Base-by-base conservation (phyloP, 306 rosid species). In the Leucaena leucocephala region DNA sequence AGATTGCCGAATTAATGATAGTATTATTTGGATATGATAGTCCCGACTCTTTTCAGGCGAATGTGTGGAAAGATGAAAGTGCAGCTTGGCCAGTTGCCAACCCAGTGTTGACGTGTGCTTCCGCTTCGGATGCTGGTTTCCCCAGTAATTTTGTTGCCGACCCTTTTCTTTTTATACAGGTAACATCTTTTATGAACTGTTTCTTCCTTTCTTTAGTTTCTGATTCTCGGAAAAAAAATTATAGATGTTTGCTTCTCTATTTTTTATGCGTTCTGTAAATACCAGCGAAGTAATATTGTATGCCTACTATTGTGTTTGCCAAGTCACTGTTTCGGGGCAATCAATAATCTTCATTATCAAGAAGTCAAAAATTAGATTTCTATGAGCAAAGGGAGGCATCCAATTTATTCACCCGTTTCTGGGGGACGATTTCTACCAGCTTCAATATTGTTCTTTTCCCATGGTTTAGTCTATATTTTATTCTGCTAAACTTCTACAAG, bases 61-160 rank as follows among this genome's bases (percentile, higher is more conserved):
- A 93, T 86, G 82, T 84, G n/a, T 88, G 98, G 82, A 89, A 80
- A 38, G 87, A 93, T 65, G 90, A 87, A 34, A 84, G 86, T 82
- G 92, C 89, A 3, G 94, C 99, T 61, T 96, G 99, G 99, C 99
- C 99, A 0, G 98, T 96, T 58, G 96, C 99, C 7, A 96, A 96
- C 80, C 99, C 99, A 52, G 96, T 93, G 58, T 69, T 96, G 81
- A 90, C 97, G 5, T 96, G 99, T 89, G 96, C 96, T 82, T 91
- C 99, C 11, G 88, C 85, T 82, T 96, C 99, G 66, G 92, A 87
- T 78, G 94, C 94, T 83, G 99, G 99, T 71, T 85, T 79, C 75
- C 97, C 98, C 2, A 96, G 99, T 77, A 96, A 96, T 83, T 96
- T 96, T 88, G 98, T 93, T 79, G 98, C 99, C 13, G 99, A 96